Evolutionary conservation across 768 basidiomycete genomes (phyloP), one percentile per base, ranked within the genome.

Genomic region (Naematelia aurantialba): DNA sequence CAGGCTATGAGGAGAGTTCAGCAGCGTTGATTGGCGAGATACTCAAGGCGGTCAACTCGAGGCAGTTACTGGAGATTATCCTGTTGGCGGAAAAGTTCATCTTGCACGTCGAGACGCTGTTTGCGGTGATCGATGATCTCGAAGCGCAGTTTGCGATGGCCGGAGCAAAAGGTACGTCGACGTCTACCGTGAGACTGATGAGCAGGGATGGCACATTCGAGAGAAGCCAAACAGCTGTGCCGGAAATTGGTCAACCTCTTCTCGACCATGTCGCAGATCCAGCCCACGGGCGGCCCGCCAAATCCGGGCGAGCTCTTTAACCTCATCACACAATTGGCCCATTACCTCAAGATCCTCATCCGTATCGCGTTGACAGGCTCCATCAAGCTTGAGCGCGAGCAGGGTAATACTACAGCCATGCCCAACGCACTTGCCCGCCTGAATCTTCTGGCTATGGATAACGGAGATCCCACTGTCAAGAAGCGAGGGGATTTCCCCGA

Each of bases 21-120:
- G 96, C 96, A 22, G 93, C 94, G 5, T 94, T 94, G 79, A 99
- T 99, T 66, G 96, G 92, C 25, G 96, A 98, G 76, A 99, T 99
- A 93, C 81, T 99, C 58, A 82, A 91, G 63, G 90, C 93, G 75
- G 96, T 99, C 78, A 97, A 93, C 82, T 91, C 88, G 67, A 89
- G 91, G 10, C 87, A 93, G 70, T 94, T 97, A 78, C 82, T 96
- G 57, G 94, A 98, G 69, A 94, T 93, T 52, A 92, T 99, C 70
- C 84, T 91, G 65, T 91, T 98, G 89, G 94, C 96, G 12, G 96
- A 99, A 79, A 90, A 89, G 80, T 99, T 99, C 73, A 97, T 98
- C 67, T 81, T 98, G 19, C 94, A 99, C 74, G 96, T 99, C 55
- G 96, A 99, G 77, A 90, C 94, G 46, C 83, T 99, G 21, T 99